Evolutionary conservation across 768 basidiomycete species (phyloP).

Genomic region (Albatrellus ellisii): DNA sequence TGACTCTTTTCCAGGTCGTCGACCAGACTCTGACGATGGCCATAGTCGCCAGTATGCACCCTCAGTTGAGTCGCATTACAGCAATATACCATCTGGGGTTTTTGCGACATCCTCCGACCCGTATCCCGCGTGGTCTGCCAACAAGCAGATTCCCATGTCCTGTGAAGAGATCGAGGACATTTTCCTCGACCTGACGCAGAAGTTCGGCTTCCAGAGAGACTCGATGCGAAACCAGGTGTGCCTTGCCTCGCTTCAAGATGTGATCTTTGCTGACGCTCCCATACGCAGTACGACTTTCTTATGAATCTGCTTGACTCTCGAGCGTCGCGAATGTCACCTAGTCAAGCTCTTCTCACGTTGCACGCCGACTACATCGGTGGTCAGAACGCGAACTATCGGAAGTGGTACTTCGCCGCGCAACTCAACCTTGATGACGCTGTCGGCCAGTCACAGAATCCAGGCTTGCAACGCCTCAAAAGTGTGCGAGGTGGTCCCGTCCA

Average conservation of each 20-base stretch:
- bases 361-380: conserved; percentile 99
- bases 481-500: conserved; percentile 52
- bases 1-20: conserved; percentile 14
- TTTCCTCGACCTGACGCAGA: conserved; percentile 94
- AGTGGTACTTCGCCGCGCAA: conserved; percentile 99
- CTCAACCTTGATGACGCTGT: conserved; percentile 99
- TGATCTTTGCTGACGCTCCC: conserved; percentile 9
- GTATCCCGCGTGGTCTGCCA: conserved; percentile 92
- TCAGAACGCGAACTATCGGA: conserved; percentile 97
- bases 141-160: conserved; percentile 90
- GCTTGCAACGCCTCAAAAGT: conserved; percentile 77
- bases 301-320: conserved; percentile 98
- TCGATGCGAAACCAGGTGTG: conserved; percentile 90
- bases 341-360: conserved; percentile 89
- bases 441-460: conserved; percentile 88
- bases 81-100: conserved; percentile 11
- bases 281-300: conserved; percentile 77
- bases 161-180: conserved; percentile 99
- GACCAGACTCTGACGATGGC: conserved; percentile 20
- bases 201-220: conserved; percentile 96
- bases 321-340: conserved; percentile 96
- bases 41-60: conserved; percentile 20
- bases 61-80: conserved; percentile 24
- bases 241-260: conserved; percentile 9
- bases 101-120: conserved; percentile 37